These are phyloP conservation scores for Sicyos edulis DNA, from an alignment of 306 rosid species.

Conservation along the genomic window DNA sequence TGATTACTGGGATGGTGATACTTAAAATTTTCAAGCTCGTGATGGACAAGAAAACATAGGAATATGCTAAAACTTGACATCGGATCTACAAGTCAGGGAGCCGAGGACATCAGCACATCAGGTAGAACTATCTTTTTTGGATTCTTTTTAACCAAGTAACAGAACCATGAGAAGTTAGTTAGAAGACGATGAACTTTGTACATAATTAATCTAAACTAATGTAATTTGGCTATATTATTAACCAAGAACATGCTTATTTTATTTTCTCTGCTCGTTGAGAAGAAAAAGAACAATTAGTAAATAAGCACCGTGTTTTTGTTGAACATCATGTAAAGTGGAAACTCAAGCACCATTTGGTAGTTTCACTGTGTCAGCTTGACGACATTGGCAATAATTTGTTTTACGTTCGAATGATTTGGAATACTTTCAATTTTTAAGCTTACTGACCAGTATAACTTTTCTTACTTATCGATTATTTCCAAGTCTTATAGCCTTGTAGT, in stretches of 20 bases:
- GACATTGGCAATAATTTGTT: neutral
- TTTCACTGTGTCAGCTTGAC: slow-evolving; percentile 8
- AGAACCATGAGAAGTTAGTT: neutral
- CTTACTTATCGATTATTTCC: neutral
- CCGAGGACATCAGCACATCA: slow-evolving; percentile 9
- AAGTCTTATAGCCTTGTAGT: neutral
- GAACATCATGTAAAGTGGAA: neutral
- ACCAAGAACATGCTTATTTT: too few species aligned
- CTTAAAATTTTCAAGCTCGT: slow-evolving; percentile 18
- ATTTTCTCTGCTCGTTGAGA: neutral
- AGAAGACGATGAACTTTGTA: neutral
- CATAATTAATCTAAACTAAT: neutral
- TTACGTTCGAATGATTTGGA: neutral
- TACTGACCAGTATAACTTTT: too few species aligned
- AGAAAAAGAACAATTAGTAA: neutral
- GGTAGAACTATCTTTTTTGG: slow-evolving; percentile 9
- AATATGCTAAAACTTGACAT: neutral
- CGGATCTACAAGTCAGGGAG: neutral
- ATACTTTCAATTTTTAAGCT: neutral
- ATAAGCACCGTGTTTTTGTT: neutral
- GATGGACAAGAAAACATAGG: slow-evolving; percentile 3
- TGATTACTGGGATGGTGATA: slow-evolving; percentile 45
- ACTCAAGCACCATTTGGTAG: slow-evolving; percentile 5
- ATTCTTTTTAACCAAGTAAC: neutral
- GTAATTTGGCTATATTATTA: neutral